phyloP scores from a whole-genome alignment of 2,329 filamentous ascomycete genomes.

The Aspergillus quadricinctus region DNA sequence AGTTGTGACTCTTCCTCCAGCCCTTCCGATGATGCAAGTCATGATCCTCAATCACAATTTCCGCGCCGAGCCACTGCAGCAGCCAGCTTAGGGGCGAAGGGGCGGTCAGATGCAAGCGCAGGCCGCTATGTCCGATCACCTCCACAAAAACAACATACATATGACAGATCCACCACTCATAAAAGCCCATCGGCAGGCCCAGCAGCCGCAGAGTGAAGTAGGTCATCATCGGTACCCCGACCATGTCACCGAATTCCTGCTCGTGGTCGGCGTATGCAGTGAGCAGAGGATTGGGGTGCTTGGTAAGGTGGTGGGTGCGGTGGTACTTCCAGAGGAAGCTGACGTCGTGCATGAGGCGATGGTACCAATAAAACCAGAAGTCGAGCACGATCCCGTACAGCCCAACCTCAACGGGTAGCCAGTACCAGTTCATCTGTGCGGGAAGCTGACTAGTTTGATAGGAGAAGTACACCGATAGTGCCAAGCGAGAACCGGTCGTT shows the following conservation, averaged over 20 bases:
- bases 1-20: constrained; percentile 37
- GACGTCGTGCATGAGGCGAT: constrained; percentile 42
- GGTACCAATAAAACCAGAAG: constrained; percentile 41
- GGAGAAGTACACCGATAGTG: constrained; percentile 33
- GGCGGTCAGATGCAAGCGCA: constrained; percentile 32
- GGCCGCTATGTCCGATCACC: constrained; percentile 18
- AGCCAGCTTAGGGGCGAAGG: constrained; percentile 34
- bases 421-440: constrained; percentile 27
- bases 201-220: constrained; percentile 34
- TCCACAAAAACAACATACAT: constrained; percentile 41
- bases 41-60: constrained; percentile 43
- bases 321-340: constrained; percentile 41
- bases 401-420: constrained; percentile 37
- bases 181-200: constrained; percentile 44
- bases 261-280: constrained; percentile 41
- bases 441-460: constrained; percentile 23
- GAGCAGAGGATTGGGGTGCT: constrained; percentile 43
- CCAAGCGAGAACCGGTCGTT: constrained; percentile 29
- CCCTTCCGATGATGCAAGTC: constrained; percentile 38
- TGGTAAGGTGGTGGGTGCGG: constrained; percentile 45
- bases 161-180: constrained; percentile 47
- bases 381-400: constrained; percentile 43
- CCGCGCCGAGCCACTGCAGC: constrained; percentile 28
- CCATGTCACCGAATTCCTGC: constrained; percentile 43
- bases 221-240: constrained; percentile 39